phyloP scores from a whole-genome alignment of 495 filamentous ascomycete genomes.

The Neurospora hispaniola region DNA sequence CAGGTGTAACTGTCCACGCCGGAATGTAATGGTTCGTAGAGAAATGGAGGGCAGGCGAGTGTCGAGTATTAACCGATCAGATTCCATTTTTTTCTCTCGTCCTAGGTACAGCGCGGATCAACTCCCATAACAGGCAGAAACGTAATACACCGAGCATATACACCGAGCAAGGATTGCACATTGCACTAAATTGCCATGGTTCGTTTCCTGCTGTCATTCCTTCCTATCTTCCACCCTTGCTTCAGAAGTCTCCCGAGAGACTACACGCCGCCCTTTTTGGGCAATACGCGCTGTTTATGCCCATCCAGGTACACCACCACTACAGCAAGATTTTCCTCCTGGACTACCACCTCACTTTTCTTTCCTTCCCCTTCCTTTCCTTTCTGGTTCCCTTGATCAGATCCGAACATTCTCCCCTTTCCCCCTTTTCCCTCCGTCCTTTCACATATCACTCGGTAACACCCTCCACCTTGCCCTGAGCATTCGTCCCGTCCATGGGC shows the following conservation, averaged over 20 bases:
- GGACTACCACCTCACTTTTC: not conserved
- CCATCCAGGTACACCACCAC: not conserved
- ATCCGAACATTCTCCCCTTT: too few relatives aligned
- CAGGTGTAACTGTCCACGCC: not conserved
- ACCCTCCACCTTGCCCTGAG: conserved; percentile 30
- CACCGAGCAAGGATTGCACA: not conserved
- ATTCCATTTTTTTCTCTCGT: not conserved
- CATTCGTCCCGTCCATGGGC: conserved; percentile 29
- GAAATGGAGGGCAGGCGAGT: not conserved
- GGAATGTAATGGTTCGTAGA: not conserved
- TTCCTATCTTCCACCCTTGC: not conserved
- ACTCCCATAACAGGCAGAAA: not conserved
- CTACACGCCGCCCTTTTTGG: not conserved
- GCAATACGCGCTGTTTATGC: not conserved
- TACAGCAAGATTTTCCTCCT: not conserved
- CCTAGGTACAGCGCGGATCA: not conserved
- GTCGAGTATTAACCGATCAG: not conserved
- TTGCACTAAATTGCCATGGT: not conserved
- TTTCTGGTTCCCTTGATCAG: too few relatives aligned
- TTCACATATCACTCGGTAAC: conserved; percentile 20
- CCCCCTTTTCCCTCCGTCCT: too few relatives aligned
- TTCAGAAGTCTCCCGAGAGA: not conserved
- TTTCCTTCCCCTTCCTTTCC: not conserved
- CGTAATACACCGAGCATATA: not conserved
- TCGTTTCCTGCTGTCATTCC: not conserved